A percentile compares a stretch with the other conserved stretches of the same genome.
Evolutionary conservation across 1,284 basidiomycete species (phyloP).

Genomic region (Butyriboletus appendiculatus): DNA sequence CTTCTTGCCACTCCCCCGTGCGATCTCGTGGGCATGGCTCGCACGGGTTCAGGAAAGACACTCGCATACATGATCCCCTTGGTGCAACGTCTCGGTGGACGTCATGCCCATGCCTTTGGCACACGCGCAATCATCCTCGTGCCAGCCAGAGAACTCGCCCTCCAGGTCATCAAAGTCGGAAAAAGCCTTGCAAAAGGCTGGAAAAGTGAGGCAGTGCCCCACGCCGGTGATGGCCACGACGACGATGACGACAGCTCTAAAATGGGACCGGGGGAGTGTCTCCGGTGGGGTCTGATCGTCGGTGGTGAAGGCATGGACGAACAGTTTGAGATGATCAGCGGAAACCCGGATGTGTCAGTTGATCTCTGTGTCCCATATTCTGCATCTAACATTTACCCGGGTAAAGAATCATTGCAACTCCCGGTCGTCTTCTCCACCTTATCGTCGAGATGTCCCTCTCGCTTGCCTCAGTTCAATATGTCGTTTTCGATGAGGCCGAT

Average conservation of each 20-base stretch:
- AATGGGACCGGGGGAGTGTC: constrained; percentile 54
- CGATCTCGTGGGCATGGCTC: constrained; percentile 98
- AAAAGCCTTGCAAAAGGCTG: constrained; percentile 89
- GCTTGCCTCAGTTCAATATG: constrained; percentile 84
- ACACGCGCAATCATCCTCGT: constrained; percentile 88
- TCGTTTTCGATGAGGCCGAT: constrained; percentile 99
- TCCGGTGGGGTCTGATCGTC: constrained; percentile 94
- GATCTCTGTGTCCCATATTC: constrained; percentile 3
- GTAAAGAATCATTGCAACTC: constrained; percentile 90
- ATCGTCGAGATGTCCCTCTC: constrained; percentile 98
- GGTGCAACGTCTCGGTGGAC: constrained; percentile 82
- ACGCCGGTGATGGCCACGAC: constrained; percentile 60
- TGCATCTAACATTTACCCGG: constrained; percentile 12
- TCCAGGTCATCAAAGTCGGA: constrained; percentile 93
- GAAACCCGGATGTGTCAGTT: constrained; percentile 91
- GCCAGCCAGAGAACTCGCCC: constrained; percentile 91
- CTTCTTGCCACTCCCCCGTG: constrained; percentile 85
- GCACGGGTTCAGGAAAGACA: constrained; percentile 98
- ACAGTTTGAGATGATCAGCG: constrained; percentile 95
- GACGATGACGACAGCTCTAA: constrained; percentile 51
- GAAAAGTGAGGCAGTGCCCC: constrained; percentile 56
- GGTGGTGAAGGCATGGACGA: constrained; percentile 96
- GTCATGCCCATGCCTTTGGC: constrained; percentile 81
- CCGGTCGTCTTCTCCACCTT: constrained; percentile 94
- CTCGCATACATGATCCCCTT: constrained; percentile 96